Evolutionary conservation across 2,329 filamentous ascomycete species (phyloP), one percentile per base, ranked within the genome.

Genomic region (Diaporthe capsici): DNA sequence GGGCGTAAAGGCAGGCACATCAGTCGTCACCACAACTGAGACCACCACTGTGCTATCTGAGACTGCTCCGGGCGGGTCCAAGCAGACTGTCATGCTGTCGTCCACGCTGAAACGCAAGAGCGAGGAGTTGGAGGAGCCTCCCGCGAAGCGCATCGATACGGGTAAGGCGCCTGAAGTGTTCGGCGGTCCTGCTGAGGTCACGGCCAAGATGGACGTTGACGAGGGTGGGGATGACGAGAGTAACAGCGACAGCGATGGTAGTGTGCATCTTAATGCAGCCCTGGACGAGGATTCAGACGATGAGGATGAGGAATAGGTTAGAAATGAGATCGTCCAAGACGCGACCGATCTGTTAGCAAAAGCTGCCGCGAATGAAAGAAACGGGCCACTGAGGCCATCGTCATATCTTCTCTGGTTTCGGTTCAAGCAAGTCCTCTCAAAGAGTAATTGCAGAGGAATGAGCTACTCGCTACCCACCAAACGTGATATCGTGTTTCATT

Each of bases 211-310:
- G 61, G 61, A 73, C 22, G 68, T 71, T 22, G 75, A 71, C 25
- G 75, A 79, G 25, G 82, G 74, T 4, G 81, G 79, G 1, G 83
- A 81, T 0, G 84, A 84, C 6, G 86, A 84, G 0, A 86, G 86
- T n/a, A 86, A 87, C 28, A 85, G 86, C 44, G 86, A 86, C 20
- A 82, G 81, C 42, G 89, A 90, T 74, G 89, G 87, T 73, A 91
- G 89, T 75, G 87, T 91, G 17, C 88, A 91, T 81, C 83, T 91
- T 74, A 89, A 91, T 73, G 91, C 91, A 88, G 89, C 90, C 61
- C 81, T 92, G 13, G 90, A 91, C 13, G 88, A 88, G 22, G 86
- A 88, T 13, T 85, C 85, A 1, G 87, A 87, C 0, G 86, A 87
- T 0, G 84, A 84, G 1, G 81, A 83, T 0, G 82, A 80, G n/a